phyloP scores from a whole-genome alignment of 2,329 filamentous ascomycete species.

The Sporothrix pallida region DNA sequence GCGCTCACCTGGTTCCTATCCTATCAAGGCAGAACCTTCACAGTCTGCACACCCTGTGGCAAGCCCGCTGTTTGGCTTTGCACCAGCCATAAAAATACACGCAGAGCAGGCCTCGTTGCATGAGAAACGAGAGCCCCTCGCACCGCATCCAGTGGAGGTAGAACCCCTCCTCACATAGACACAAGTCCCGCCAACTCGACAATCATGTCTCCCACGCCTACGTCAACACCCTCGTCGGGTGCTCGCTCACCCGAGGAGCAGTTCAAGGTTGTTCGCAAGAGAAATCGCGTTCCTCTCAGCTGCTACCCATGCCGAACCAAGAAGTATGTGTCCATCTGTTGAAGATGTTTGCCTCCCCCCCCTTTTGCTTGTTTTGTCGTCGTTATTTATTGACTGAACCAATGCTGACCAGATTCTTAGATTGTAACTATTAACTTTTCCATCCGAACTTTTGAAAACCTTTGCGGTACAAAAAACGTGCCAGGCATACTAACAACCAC shows the following conservation, averaged over 20 bases:
- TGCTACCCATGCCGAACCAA: conserved; percentile 89
- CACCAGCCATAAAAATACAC: neutral
- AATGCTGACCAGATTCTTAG: conserved; percentile 34
- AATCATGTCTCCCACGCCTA: conserved; percentile 75
- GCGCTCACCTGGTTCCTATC: neutral
- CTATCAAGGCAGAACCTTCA: neutral
- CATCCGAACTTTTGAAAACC: neutral
- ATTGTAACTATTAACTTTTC: conserved; percentile 32
- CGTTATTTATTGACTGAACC: conserved; percentile 5
- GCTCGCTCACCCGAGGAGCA: conserved; percentile 82
- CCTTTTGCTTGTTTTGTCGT: conserved; percentile 3
- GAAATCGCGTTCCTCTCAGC: conserved; percentile 89
- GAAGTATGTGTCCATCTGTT: conserved; percentile 65
- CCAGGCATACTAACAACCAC: conserved; percentile 19
- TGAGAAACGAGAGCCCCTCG: conserved; percentile 19
- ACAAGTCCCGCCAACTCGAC: neutral
- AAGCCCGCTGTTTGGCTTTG: neutral
- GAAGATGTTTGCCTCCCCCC: neutral
- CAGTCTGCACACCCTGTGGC: conserved; percentile 15
- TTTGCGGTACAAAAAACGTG: neutral
- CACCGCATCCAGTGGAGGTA: neutral
- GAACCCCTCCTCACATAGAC: neutral
- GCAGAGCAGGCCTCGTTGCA: neutral
- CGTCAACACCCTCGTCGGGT: conserved; percentile 77
- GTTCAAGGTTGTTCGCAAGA: conserved; percentile 86